Evolutionary conservation across 208 protist species (phyloP).

Genomic region (Balamuthia mandrillaris): DNA sequence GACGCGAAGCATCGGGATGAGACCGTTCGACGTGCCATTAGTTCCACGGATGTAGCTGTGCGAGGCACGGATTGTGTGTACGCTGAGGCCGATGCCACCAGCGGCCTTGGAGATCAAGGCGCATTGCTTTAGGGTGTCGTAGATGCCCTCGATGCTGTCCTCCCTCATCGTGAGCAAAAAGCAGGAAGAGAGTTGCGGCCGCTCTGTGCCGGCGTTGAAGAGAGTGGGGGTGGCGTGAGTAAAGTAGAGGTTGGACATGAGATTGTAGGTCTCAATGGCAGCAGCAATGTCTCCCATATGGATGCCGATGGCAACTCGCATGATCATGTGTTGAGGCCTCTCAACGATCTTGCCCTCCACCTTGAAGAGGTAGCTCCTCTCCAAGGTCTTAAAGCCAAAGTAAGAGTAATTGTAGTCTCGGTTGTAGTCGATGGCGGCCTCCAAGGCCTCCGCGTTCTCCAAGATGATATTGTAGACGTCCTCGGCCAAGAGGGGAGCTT

Average conservation of each 20-base stretch:
- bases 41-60: conserved; percentile 97
- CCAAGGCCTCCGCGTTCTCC: conserved; percentile 74
- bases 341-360: conserved; percentile 89
- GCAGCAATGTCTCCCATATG: conserved; percentile 85
- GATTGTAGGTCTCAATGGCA: conserved; percentile 93
- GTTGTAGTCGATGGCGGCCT: conserved; percentile 88
- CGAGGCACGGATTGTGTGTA: conserved; percentile 93
- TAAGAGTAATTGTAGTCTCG: conserved; percentile 95
- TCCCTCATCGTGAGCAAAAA: conserved; percentile 98
- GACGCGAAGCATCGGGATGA: conserved; percentile 98
- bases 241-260: conserved; percentile 89
- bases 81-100: conserved; percentile 95
- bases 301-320: conserved; percentile 97
- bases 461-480: conserved; percentile 77
- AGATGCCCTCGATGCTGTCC: conserved; percentile 98
- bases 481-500: conserved; percentile 88
- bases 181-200: conserved; percentile 94
- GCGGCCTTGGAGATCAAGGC: conserved; percentile 95
- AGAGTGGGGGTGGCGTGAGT: conserved; percentile 98
- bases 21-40: conserved; percentile 93
- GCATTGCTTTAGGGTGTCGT: conserved; percentile 97
- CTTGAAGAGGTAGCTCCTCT: conserved; percentile 96
- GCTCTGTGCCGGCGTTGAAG: conserved; percentile 94
- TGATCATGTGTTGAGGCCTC: conserved; percentile 97
- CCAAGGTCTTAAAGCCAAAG: conserved; percentile 99